phyloP scores from a whole-genome alignment of 2,329 filamentous ascomycete genomes.

The Nothophoma quercina region DNA sequence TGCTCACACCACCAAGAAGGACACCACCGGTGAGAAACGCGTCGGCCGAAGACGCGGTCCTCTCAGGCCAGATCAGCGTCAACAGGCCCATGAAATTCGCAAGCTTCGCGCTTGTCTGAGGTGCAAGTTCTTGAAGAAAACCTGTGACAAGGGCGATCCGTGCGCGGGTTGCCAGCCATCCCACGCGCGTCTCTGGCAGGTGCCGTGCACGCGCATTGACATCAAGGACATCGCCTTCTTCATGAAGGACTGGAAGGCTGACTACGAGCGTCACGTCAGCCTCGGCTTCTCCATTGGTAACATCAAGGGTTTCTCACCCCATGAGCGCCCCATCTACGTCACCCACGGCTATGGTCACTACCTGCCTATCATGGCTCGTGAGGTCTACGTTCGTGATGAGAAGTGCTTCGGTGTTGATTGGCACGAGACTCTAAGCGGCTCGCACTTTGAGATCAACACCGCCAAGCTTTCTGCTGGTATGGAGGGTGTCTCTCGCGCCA shows the following conservation, averaged over 20 bases:
- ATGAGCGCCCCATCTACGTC: constrained; percentile 79
- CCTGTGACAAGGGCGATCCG: constrained; percentile 96
- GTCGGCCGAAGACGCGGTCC: constrained; percentile 90
- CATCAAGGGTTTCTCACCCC: constrained; percentile 80
- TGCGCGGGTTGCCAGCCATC: constrained; percentile 95
- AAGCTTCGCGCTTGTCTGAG: constrained; percentile 92
- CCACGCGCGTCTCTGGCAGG: constrained; percentile 94
- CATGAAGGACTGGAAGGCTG: constrained; percentile 99
- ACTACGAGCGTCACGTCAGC: constrained; percentile 89
- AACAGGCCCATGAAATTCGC: constrained; percentile 95
- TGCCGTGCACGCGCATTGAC: constrained; percentile 95
- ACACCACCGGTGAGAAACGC: constrained; percentile 82
- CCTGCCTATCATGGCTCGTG: constrained; percentile 89
- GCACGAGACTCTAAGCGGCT: constrained; percentile 81
- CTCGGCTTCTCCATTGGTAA: constrained; percentile 91
- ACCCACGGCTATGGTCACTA: constrained; percentile 96
- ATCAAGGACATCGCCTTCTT: constrained; percentile 99
- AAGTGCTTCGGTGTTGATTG: constrained; percentile 94
- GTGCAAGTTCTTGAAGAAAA: constrained; percentile 99
- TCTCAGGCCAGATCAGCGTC: constrained; percentile 89
- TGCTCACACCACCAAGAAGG: constrained; percentile 75
- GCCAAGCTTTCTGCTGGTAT: constrained; percentile 88
- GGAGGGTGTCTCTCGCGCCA: constrained; percentile 81
- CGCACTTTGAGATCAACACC: constrained; percentile 85
- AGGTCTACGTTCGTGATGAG: constrained; percentile 90